A percentile compares a stretch with the other conserved stretches of the same genome.
Evolutionary conservation across 495 filamentous ascomycete genomes (phyloP).

Genomic region (Xylaria intraflava): DNA sequence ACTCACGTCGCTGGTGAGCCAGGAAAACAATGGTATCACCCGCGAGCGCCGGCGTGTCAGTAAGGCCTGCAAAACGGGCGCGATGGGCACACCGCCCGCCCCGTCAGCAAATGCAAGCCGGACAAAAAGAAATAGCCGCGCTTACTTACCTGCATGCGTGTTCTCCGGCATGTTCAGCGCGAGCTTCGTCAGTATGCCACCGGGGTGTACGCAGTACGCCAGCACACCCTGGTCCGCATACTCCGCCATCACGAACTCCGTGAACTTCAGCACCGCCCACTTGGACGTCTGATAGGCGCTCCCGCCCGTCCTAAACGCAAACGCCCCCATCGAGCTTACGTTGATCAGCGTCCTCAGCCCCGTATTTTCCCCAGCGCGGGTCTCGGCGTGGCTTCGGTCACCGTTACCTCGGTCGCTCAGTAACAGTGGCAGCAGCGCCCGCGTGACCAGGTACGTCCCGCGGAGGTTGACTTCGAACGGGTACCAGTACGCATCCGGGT

Average conservation of each 20-base stretch:
- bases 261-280: slow-evolving; percentile 1
- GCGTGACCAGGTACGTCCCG: slow-evolving; percentile 20
- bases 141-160: no score
- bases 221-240: slow-evolving; percentile 9
- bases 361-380: no score
- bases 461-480: slow-evolving; percentile 3
- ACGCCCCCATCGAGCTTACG: neutral
- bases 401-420: no score
- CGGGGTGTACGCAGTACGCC: slow-evolving; percentile 2
- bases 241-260: slow-evolving; percentile 9
- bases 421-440: neutral
- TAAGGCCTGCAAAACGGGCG: slow-evolving; percentile 21
- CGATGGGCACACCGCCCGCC: slow-evolving; percentile 1
- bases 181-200: slow-evolving; percentile 1
- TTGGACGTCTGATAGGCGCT: slow-evolving; percentile 8
- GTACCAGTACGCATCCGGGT: slow-evolving; percentile 4
- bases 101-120: no score
- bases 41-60: slow-evolving; percentile 39
- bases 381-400: no score
- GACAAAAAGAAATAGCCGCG: no score
- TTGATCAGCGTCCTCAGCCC: no score
- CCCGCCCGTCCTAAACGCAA: neutral
- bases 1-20: slow-evolving; percentile 38
- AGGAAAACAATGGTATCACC: slow-evolving; percentile 45
- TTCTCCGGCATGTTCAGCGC: no score